A percentile compares a stretch with the other conserved stretches of the same genome.
Evolutionary conservation across 2,329 filamentous ascomycete genomes (phyloP).

Genomic region (Hypoxylon sp.): DNA sequence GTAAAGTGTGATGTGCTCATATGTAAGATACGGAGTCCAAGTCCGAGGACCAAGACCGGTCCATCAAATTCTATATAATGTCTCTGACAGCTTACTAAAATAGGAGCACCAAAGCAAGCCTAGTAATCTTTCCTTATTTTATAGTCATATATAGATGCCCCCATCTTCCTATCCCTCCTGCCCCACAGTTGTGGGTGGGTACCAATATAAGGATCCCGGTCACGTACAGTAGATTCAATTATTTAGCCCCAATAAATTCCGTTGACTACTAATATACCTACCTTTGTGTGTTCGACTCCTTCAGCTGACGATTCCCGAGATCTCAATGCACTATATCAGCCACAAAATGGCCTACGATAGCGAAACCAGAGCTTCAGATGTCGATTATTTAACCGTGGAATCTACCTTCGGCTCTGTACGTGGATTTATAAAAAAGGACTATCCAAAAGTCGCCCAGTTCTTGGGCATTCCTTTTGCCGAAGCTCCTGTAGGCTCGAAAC

Average conservation of each 20-base stretch:
- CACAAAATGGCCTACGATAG: neutral
- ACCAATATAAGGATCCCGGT: neutral
- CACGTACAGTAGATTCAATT: neutral
- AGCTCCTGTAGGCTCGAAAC: neutral
- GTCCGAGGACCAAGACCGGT: neutral
- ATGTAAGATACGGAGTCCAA: neutral
- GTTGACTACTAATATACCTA: neutral
- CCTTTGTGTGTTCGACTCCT: neutral
- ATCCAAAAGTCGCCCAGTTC: conserved; percentile 1
- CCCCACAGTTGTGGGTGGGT: neutral
- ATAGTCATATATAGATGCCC: neutral
- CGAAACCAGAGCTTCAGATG: neutral
- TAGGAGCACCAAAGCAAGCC: too few species aligned
- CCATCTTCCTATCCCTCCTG: neutral
- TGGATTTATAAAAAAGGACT: neutral
- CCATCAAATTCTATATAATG: too few species aligned
- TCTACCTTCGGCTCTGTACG: neutral
- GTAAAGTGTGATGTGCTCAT: neutral
- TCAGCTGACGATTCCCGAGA: neutral
- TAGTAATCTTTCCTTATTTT: neutral
- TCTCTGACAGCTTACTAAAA: too few species aligned
- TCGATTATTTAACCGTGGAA: neutral
- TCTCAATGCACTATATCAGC: neutral
- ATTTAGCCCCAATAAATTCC: neutral
- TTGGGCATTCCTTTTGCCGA: conserved; percentile 1